Percentiles rank a stretch among this genome's conserved stretches.
Conservation (phyloP, 495 filamentous ascomycete genomes). For the Apodospora peruviana region DNA sequence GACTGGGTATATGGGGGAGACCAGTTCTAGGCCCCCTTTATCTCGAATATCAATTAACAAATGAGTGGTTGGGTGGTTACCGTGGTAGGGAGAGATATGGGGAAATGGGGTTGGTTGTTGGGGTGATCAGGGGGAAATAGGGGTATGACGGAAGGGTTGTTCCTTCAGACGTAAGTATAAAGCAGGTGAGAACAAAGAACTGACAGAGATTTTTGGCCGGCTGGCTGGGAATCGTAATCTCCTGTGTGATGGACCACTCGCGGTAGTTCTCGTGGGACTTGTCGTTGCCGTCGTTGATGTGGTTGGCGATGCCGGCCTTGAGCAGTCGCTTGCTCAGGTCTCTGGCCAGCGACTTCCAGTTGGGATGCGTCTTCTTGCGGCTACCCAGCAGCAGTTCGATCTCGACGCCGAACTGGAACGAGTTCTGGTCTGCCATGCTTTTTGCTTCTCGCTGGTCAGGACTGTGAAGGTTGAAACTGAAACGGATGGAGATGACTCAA, state of each 20-base stretch:
- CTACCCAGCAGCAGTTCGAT: constrained; percentile 23
- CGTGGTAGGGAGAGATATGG: no score
- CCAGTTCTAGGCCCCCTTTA: constrained; percentile 25
- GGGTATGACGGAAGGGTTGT: no score
- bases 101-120: no score
- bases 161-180: neutral
- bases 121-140: no score
- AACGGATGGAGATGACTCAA: no score
- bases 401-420: constrained; percentile 25
- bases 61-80: no score
- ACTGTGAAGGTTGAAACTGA: no score
- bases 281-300: constrained; percentile 18
- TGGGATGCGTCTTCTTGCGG: constrained; percentile 13
- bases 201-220: constrained; percentile 19
- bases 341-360: constrained; percentile 20
- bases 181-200: no score
- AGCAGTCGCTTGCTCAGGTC: constrained; percentile 19
- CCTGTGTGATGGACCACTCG: constrained; percentile 25
- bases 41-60: no score
- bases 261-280: constrained; percentile 20
- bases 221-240: constrained; percentile 21
- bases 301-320: constrained; percentile 20
- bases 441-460: no score
- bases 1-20: constrained; percentile 21
- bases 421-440: constrained; percentile 8